A percentile compares a stretch with the other conserved stretches of the same genome.
Evolutionary conservation across 352 stramenopile species (phyloP).

Genomic region (Globisporangium solare): DNA sequence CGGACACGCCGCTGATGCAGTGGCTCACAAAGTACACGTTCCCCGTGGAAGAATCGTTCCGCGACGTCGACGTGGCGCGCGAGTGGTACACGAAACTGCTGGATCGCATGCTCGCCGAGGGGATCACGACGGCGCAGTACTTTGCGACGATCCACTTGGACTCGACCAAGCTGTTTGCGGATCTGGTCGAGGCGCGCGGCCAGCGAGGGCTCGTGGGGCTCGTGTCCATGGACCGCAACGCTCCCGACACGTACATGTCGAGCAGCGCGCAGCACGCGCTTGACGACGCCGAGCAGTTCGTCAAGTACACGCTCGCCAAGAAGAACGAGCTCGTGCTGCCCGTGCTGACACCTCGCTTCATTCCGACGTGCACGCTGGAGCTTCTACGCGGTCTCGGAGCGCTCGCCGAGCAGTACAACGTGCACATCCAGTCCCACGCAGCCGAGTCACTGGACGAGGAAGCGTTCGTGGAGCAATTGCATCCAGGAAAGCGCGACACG

Average conservation of each 20-base stretch:
- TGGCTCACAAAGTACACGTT: constrained; percentile 92
- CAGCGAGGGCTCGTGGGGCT: constrained; percentile 87
- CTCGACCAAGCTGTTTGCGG: constrained; percentile 69
- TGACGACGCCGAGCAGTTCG: constrained; percentile 64
- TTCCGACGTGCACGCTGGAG: constrained; percentile 82
- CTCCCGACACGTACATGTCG: constrained; percentile 70
- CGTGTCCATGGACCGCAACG: constrained; percentile 91
- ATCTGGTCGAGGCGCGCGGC: constrained; percentile 54
- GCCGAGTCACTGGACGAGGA: constrained; percentile 86
- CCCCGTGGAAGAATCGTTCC: constrained; percentile 74
- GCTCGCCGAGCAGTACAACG: constrained; percentile 54
- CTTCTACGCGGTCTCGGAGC: constrained; percentile 72
- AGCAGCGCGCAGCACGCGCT: constrained; percentile 48
- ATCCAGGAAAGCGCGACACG: constrained; percentile 61
- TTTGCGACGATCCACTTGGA: constrained; percentile 87
- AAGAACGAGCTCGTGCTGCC: constrained; percentile 55
- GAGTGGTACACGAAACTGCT: constrained; percentile 76
- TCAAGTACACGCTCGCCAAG: constrained; percentile 54
- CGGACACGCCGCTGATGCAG: constrained; percentile 86
- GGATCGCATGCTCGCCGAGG: constrained; percentile 59
- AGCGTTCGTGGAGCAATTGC: constrained; percentile 60
- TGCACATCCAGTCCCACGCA: constrained; percentile 84
- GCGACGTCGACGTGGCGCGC: constrained; percentile 38
- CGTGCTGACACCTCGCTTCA: constrained; percentile 87
- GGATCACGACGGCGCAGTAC: constrained; percentile 89